Conservation (phyloP, 495 filamentous ascomycete genomes). For the Glutinoglossum americanum region DNA sequence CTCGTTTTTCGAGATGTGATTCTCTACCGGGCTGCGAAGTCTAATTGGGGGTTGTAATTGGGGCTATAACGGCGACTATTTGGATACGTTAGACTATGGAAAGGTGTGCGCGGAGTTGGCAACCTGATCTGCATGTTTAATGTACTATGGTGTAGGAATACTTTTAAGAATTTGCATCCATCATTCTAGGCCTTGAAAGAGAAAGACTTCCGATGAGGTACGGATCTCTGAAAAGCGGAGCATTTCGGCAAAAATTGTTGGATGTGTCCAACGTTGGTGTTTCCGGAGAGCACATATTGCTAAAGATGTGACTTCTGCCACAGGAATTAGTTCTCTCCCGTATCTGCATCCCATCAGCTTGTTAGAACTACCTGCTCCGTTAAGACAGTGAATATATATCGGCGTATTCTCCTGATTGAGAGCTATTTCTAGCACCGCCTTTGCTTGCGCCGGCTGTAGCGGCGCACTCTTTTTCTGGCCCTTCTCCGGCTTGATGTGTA, state of each 20-base stretch:
- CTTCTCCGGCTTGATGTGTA: conserved; percentile 10
- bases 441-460: conserved; percentile 7
- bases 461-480: conserved; percentile 12
- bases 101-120: neutral
- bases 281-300: conserved; percentile 10
- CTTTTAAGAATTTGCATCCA: neutral
- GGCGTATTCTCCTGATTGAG: conserved; percentile 5
- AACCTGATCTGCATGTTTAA: neutral
- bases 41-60: too few relatives aligned
- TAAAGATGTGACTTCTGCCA: conserved; percentile 9
- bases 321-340: neutral
- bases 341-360: neutral
- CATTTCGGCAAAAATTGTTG: conserved; percentile 11
- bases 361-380: conserved; percentile 4
- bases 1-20: neutral
- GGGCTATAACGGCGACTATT: neutral
- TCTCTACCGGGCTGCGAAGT: neutral
- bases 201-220: conserved; percentile 11
- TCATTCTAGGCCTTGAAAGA: neutral
- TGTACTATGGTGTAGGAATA: neutral
- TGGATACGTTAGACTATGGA: neutral
- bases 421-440: conserved; percentile 6
- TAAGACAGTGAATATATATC: conserved; percentile 13
- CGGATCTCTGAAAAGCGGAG: conserved; percentile 10
- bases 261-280: conserved; percentile 11